Conservation (phyloP, 2,329 filamentous ascomycete genomes). For the Byssochlamys sp. region DNA sequence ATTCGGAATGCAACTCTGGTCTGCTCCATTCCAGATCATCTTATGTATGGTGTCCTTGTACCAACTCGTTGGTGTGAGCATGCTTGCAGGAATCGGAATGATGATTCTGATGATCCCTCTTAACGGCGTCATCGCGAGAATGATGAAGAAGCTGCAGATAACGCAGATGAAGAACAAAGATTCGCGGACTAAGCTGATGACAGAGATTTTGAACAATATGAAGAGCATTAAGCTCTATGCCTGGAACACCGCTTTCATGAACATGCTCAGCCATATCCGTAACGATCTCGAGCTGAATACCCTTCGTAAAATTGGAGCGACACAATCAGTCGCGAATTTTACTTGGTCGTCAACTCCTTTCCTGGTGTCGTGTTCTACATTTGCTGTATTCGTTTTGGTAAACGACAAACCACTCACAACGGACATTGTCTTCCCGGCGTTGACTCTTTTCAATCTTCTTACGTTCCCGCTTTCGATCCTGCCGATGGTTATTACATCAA, state of each 20-base stretch:
- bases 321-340: constrained; percentile 89
- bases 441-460: constrained; percentile 88
- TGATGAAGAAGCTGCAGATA: constrained; percentile 93
- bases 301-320: constrained; percentile 86
- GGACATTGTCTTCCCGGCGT: constrained; percentile 87
- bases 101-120: constrained; percentile 98
- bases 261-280: constrained; percentile 87
- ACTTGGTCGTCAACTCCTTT: constrained; percentile 97
- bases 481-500: constrained; percentile 94
- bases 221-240: constrained; percentile 98
- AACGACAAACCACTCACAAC: constrained; percentile 73
- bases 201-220: constrained; percentile 98
- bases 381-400: constrained; percentile 84
- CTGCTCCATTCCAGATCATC: constrained; percentile 88
- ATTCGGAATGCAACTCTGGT: constrained; percentile 92
- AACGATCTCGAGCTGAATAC: constrained; percentile 95
- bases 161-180: constrained; percentile 99
- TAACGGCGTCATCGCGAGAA: constrained; percentile 79
- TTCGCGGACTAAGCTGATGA: constrained; percentile 80
- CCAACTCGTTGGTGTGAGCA: constrained; percentile 84
- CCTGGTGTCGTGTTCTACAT: constrained; percentile 92
- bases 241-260: constrained; percentile 95
- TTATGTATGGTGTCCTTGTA: constrained; percentile 95
- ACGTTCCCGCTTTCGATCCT: constrained; percentile 89
- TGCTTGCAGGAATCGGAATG: constrained; percentile 86